Evolutionary conservation across 225 moss, liverwort and hornwort species (phyloP).

Genomic region (Asterella californica): DNA sequence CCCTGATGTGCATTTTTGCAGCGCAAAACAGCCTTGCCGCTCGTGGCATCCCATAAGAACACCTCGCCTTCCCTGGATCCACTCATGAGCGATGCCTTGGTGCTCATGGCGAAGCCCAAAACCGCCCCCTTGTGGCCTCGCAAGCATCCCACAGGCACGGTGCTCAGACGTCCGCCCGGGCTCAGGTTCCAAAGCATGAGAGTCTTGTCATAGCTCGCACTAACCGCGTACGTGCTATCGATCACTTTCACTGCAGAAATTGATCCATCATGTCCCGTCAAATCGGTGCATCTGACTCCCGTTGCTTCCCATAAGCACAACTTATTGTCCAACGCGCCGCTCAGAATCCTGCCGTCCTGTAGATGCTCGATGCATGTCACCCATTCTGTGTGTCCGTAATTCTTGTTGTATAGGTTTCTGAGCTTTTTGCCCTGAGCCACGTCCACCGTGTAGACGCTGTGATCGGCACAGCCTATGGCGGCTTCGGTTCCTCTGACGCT

Average conservation of each 20-base stretch:
- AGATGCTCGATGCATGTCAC: constrained; percentile 79
- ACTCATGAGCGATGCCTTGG: constrained; percentile 68
- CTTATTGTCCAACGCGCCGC: constrained; percentile 92
- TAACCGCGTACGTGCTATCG: constrained; percentile 64
- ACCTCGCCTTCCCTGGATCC: constrained; percentile 89
- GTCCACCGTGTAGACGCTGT: constrained; percentile 45
- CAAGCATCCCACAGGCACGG: constrained; percentile 53
- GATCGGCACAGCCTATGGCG: constrained; percentile 47
- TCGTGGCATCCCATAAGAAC: constrained; percentile 79
- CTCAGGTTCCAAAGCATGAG: constrained; percentile 85
- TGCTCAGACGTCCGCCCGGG: constrained; percentile 13
- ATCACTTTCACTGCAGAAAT: constrained; percentile 70
- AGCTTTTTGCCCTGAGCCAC: constrained; percentile 35
- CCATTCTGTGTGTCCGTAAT: constrained; percentile 88
- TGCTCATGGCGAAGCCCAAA: constrained; percentile 64
- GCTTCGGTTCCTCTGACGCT: constrained; percentile 43
- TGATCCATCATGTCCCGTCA: constrained; percentile 74
- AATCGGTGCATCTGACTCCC: constrained; percentile 56
- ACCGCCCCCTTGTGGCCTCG: constrained; percentile 74
- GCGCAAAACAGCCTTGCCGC: constrained; percentile 57
- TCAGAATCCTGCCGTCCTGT: constrained; percentile 72
- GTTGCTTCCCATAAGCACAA: constrained; percentile 84
- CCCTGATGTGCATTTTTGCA: constrained; percentile 75
- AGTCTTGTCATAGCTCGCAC: constrained; percentile 91
- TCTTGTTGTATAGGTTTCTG: constrained; percentile 71